Evolutionary conservation across 768 basidiomycete species (phyloP).

Genomic region (Termitomyces bulborhizus): DNA sequence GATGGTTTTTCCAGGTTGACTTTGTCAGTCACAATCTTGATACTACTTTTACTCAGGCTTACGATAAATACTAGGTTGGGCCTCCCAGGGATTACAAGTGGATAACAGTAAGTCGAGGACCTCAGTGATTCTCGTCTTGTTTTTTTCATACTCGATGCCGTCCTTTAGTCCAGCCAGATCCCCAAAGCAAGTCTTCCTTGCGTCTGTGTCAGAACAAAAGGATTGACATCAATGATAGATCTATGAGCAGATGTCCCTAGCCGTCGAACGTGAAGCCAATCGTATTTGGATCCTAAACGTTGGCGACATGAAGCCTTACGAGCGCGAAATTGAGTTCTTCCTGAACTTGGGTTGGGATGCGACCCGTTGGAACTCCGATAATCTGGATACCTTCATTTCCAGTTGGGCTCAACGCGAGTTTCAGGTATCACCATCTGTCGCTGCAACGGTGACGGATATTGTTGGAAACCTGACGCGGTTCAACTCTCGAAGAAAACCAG

Average conservation of each 20-base stretch:
- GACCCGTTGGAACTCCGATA: slow-evolving; percentile 46
- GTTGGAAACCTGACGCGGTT: slow-evolving; percentile 50
- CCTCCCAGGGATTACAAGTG: slow-evolving; percentile 65
- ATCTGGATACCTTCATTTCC: slow-evolving; percentile 44
- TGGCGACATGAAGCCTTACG: slow-evolving; percentile 72
- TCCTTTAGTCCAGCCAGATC: background rate
- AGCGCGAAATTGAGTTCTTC: slow-evolving; percentile 67
- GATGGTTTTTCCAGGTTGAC: slow-evolving; percentile 31
- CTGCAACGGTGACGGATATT: slow-evolving; percentile 40
- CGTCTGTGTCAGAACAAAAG: background rate
- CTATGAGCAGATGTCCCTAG: slow-evolving; percentile 67
- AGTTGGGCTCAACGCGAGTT: slow-evolving; percentile 65
- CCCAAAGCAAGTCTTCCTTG: background rate
- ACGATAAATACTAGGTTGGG: slow-evolving; percentile 41
- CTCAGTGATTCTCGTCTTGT: background rate
- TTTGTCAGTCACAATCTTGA: slow-evolving; percentile 27
- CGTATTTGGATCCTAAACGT: slow-evolving; percentile 71
- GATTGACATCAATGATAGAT: slow-evolving; percentile 24
- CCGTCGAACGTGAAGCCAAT: slow-evolving; percentile 50
- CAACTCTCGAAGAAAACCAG: slow-evolving; percentile 59
- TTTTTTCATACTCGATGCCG: background rate
- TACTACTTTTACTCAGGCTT: background rate
- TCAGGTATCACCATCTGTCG: slow-evolving; percentile 32
- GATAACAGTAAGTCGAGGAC: slow-evolving; percentile 41
- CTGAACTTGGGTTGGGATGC: slow-evolving; percentile 56